Evolutionary conservation across 768 basidiomycete species (phyloP).

Genomic region (Leucosporidium scottii): DNA sequence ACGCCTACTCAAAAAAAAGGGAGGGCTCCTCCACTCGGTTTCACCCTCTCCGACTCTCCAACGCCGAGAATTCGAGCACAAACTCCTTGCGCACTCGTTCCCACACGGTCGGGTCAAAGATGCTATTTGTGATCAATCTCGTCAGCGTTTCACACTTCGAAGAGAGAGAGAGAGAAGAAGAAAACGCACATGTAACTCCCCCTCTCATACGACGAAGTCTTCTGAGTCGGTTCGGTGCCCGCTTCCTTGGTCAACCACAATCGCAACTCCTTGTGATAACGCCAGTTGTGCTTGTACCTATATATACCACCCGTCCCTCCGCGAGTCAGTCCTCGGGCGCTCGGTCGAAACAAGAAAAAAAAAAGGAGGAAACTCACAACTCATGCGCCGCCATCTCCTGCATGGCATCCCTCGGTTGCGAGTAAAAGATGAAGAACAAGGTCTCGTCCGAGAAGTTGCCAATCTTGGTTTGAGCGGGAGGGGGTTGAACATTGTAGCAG

Average conservation of each 20-base stretch:
- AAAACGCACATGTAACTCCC: slow-evolving; percentile 81
- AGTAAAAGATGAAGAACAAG: slow-evolving; percentile 96
- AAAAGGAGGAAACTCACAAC: slow-evolving; percentile 56
- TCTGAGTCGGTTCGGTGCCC: slow-evolving; percentile 50
- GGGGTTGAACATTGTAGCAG: slow-evolving; percentile 87
- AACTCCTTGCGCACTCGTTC: slow-evolving; percentile 33
- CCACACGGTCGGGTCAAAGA: slow-evolving; percentile 34
- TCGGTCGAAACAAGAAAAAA: too few species aligned
- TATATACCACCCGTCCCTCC: too few species aligned
- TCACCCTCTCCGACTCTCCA: too few species aligned
- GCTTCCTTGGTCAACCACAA: slow-evolving; percentile 85
- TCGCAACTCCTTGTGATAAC: slow-evolving; percentile 86
- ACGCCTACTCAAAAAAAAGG: too few species aligned
- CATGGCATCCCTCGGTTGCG: slow-evolving; percentile 78
- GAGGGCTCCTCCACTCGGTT: too few species aligned
- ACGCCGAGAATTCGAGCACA: slow-evolving; percentile 9
- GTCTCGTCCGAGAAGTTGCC: slow-evolving; percentile 89
- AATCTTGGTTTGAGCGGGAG: slow-evolving; percentile 72
- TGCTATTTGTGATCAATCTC: slow-evolving; percentile 4
- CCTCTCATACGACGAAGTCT: slow-evolving; percentile 58
- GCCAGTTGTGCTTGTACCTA: slow-evolving; percentile 93
- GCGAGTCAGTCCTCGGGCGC: too few species aligned
- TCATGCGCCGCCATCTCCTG: slow-evolving; percentile 94
- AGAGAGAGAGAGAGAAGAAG: background rate
- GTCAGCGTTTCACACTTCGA: background rate